Evolutionary conservation across 495 filamentous ascomycete species (phyloP).

Genomic region (Aspergillus nanangensis): DNA sequence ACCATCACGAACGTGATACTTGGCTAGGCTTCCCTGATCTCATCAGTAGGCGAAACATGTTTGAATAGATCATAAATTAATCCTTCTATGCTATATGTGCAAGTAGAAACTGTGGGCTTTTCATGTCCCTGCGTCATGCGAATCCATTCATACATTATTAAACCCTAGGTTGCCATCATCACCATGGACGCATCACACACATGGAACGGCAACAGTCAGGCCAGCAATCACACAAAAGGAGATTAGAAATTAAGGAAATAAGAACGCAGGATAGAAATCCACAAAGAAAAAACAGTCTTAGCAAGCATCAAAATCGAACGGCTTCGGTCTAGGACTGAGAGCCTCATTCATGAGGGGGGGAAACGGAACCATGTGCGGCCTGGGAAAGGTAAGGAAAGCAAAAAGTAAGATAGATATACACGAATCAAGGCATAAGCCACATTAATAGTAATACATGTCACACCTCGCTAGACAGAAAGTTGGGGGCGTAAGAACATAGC

Average conservation of each 20-base stretch:
- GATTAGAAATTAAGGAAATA: neutral
- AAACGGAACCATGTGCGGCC: no score
- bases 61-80: slow-evolving; percentile 3
- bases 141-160: slow-evolving; percentile 5
- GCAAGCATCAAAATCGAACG: no score
- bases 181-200: neutral
- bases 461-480: neutral
- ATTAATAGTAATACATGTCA: slow-evolving; percentile 16
- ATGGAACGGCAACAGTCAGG: neutral
- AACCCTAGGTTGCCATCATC: neutral
- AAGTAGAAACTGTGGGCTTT: neutral
- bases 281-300: slow-evolving; percentile 2
- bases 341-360: no score
- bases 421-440: neutral
- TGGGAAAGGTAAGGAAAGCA: neutral
- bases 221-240: neutral
- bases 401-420: slow-evolving; percentile 6
- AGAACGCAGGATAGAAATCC: neutral
- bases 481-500: neutral
- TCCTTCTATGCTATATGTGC: slow-evolving; percentile 2
- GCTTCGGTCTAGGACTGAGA: no score
- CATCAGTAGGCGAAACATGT: no score
- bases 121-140: neutral
- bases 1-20: no score
- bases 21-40: no score